A percentile compares a stretch with the other conserved stretches of the same genome.
Evolutionary conservation across 441 rosid genomes (phyloP).

Genomic region (Arabidopsis hybrid): DNA sequence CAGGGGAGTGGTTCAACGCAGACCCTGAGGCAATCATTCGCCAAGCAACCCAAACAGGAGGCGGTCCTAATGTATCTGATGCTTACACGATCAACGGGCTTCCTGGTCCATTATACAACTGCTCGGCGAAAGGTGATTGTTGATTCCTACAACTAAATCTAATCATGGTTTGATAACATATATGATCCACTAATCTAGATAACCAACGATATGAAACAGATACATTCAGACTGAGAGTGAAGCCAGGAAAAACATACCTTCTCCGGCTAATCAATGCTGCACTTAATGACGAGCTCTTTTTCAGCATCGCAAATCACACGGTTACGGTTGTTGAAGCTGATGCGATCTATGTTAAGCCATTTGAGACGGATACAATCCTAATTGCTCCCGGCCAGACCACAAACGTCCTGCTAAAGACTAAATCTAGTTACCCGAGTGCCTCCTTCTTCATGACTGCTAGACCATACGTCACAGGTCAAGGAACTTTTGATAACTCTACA

Average conservation of each 20-base stretch:
- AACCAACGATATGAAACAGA: constrained; percentile 48
- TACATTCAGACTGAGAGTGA: constrained; percentile 75
- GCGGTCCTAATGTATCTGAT: constrained; percentile 70
- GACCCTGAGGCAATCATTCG: constrained; percentile 63
- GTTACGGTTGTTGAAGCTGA: constrained; percentile 71
- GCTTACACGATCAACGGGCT: constrained; percentile 66
- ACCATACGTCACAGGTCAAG: constrained; percentile 73
- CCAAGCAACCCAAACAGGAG: constrained; percentile 63
- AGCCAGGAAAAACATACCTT: constrained; percentile 69
- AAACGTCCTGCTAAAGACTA: constrained; percentile 70
- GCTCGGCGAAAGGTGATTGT: constrained; percentile 55
- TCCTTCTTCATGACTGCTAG: constrained; percentile 69
- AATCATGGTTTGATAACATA: constrained; percentile 2
- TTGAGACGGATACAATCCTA: constrained; percentile 58
- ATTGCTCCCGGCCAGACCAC: constrained; percentile 81
- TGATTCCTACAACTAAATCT: constrained; percentile 15
- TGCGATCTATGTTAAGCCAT: constrained; percentile 75
- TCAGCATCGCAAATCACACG: constrained; percentile 74
- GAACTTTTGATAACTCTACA: constrained; percentile 79
- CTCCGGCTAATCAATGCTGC: constrained; percentile 76
- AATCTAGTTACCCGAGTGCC: constrained; percentile 63
- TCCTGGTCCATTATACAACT: constrained; percentile 64
- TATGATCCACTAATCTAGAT: background rate
- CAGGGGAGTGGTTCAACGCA: constrained; percentile 69
- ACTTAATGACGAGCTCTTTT: constrained; percentile 86